Conservation (phyloP, 345 rosid genomes). For the Stellera chamaejasme region DNA sequence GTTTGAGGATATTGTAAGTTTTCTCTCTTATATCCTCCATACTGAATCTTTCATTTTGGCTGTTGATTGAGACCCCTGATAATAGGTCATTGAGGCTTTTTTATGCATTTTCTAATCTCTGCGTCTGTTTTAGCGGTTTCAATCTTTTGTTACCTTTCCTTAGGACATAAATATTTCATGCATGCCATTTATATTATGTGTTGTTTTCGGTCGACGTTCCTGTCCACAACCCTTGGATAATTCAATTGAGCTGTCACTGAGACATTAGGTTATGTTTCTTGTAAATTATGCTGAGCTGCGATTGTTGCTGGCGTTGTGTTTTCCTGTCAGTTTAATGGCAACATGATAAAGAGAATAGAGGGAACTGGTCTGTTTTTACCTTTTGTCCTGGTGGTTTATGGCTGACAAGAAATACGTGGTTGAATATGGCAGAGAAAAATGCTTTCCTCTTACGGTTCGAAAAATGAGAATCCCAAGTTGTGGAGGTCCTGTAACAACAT, state of each 20-base stretch:
- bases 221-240: too few relatives aligned
- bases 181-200: not conserved
- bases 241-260: too few relatives aligned
- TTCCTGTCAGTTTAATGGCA: too few relatives aligned
- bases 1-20: constrained; percentile 73
- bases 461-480: constrained; percentile 15
- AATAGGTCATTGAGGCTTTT: not conserved
- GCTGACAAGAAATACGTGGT: too few relatives aligned
- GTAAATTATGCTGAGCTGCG: too few relatives aligned
- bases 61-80: not conserved
- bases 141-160: not conserved
- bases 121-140: not conserved
- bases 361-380: too few relatives aligned
- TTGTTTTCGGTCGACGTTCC: too few relatives aligned
- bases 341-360: too few relatives aligned
- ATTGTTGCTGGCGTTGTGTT: too few relatives aligned
- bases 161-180: not conserved
- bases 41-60: not conserved
- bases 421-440: constrained; percentile 30
- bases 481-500: constrained; percentile 7
- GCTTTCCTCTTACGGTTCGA: constrained; percentile 22
- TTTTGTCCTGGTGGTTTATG: too few relatives aligned
- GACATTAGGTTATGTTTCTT: too few relatives aligned
- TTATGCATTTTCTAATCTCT: not conserved
- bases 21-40: not conserved